Evolutionary conservation across 1,284 basidiomycete species (phyloP).

Genomic region (Takashimella tepidaria): DNA sequence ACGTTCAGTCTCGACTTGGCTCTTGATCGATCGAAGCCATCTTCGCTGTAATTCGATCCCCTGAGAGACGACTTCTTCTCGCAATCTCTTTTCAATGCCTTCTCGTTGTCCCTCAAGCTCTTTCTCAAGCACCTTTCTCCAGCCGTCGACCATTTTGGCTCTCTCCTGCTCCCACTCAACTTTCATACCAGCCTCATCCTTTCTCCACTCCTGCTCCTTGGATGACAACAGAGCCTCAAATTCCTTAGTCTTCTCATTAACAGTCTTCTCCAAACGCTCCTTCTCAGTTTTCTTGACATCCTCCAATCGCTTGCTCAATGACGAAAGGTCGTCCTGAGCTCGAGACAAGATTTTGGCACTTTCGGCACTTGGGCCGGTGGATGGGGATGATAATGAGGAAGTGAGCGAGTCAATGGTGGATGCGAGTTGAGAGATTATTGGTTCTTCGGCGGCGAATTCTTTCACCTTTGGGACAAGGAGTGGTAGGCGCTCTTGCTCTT

Average conservation of each 20-base stretch:
- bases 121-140: slow-evolving; percentile 77
- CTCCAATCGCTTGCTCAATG: slow-evolving; percentile 72
- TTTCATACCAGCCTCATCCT: slow-evolving; percentile 81
- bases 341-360: slow-evolving; percentile 53
- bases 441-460: slow-evolving; percentile 70
- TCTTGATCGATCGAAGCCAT: slow-evolving; percentile 95
- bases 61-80: slow-evolving; percentile 91
- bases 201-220: slow-evolving; percentile 76
- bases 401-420: slow-evolving; percentile 90
- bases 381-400: slow-evolving; percentile 64
- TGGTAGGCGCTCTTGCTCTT: slow-evolving; percentile 55
- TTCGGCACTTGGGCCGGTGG: slow-evolving; percentile 59
- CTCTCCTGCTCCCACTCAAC: slow-evolving; percentile 77
- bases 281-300: slow-evolving; percentile 77
- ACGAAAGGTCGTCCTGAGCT: slow-evolving; percentile 77
- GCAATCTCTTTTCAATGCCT: slow-evolving; percentile 88
- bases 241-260: slow-evolving; percentile 77
- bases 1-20: slow-evolving; percentile 92
- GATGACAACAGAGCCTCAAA: slow-evolving; percentile 79
- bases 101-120: slow-evolving; percentile 87
- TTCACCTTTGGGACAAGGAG: slow-evolving; percentile 75
- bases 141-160: slow-evolving; percentile 66
- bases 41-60: slow-evolving; percentile 94
- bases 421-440: slow-evolving; percentile 86
- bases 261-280: slow-evolving; percentile 64